Evolutionary conservation across 1,139 yeast genomes (phyloP), one percentile per base, ranked within the genome.

Genomic region (Taphrina communis): DNA sequence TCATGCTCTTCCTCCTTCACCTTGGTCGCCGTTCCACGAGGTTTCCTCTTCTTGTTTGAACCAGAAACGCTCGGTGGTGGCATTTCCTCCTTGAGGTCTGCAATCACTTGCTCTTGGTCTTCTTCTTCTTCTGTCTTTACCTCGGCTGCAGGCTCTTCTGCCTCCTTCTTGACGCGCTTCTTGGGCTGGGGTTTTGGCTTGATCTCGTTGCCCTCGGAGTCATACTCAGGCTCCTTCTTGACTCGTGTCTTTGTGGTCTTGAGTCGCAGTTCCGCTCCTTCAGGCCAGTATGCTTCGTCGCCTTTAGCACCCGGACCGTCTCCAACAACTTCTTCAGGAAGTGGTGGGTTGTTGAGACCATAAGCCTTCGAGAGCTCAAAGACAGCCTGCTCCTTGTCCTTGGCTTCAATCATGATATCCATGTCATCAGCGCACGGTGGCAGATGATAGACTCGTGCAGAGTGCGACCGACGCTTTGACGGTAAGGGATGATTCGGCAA

Each of bases 361-460:
- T 57, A 65, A 36, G 51, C 51, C 31, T 46, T 65, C 6, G 63
- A 48, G 39, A 69, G 44, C 71, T 81, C 83, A 71, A 85, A 81
- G 51, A 86, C 85, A 69, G 86, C 77, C 73, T 85, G 85, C 61
- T 88, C 90, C 77, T 84, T 80, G 75, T 82, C 80, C 79, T 75
- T 77, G 7, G 73, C 75, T 38, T 70, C 72, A 11, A 74, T 75
- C 46, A 72, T 74, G 11, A 71, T 72, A n/a, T 75, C 78, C 63
- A 76, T 75, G 21, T 82, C 77, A 66, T 75, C 75, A 59, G 79
- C 69, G 48, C 69, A 69, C 12, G 71, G 71, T 9, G 71, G 71
- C 19, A 69, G 31, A 44, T 58, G 61, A n/a, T 50, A 53, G 38
- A 69, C 69, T 12, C 71, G 62, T 12, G 57, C 67, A 17, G 71